Conservation (phyloP, 352 stramenopile genomes). For the Globisporangium rhizosaccharum region DNA sequence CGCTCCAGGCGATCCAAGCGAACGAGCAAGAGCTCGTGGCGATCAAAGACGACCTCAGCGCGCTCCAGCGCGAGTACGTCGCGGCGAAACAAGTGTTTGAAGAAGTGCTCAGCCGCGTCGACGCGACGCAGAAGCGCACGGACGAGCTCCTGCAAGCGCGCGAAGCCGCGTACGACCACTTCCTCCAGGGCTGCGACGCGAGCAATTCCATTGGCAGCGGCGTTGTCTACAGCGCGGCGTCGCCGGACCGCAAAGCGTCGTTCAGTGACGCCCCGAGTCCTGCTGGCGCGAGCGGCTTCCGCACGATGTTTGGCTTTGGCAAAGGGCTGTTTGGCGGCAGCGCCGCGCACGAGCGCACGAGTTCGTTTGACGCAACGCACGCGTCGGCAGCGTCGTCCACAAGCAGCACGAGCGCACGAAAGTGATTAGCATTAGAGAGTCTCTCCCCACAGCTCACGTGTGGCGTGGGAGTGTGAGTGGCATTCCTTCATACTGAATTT, state of each 20-base stretch:
- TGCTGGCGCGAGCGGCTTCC: constrained; percentile 26
- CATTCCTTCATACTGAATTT: background rate
- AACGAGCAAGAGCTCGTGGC: constrained; percentile 67
- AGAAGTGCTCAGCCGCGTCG: constrained; percentile 56
- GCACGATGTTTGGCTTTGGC: constrained; percentile 65
- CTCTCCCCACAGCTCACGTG: background rate
- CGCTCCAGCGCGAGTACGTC: constrained; percentile 73
- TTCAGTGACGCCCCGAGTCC: constrained; percentile 30
- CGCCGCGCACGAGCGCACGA: constrained; percentile 39
- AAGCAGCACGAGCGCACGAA: constrained; percentile 7
- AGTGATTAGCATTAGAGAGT: constrained; percentile 6
- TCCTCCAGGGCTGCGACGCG: constrained; percentile 57
- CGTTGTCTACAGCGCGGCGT: constrained; percentile 16
- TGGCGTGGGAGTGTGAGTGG: no score
- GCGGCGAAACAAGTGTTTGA: constrained; percentile 80
- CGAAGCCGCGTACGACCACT: constrained; percentile 69
- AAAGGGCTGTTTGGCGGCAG: constrained; percentile 54
- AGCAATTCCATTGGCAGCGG: constrained; percentile 17
- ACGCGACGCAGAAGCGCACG: constrained; percentile 66
- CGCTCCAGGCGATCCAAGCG: constrained; percentile 63
- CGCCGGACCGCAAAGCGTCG: constrained; percentile 28
- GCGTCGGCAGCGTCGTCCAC: constrained; percentile 13
- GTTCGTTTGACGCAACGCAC: constrained; percentile 42
- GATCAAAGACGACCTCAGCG: constrained; percentile 76
- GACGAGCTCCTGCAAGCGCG: constrained; percentile 67